Evolutionary conservation across 2,329 filamentous ascomycete genomes (phyloP), one percentile per base, ranked within the genome.

Genomic region (Xylariomycetidae sp.): DNA sequence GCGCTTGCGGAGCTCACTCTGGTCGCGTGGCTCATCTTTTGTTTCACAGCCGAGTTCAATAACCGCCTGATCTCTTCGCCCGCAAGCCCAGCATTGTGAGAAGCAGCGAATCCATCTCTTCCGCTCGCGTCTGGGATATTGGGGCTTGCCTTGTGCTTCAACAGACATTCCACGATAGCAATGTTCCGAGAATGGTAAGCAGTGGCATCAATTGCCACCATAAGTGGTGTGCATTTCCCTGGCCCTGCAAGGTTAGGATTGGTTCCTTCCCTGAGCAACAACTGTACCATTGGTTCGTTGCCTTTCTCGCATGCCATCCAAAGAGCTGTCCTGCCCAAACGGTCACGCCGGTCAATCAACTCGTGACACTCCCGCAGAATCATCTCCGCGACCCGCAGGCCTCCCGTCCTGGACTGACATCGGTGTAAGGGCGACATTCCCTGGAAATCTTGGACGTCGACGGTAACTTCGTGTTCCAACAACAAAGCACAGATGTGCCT

Each of bases 231-330:
- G 15, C 46, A 45, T 9, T 33, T 35, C 14, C 40, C 43, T 3
- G 41, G 44, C 0, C 47, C 49, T 13, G 31, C 34, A 19, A 49
- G 47, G 17, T 57, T 48, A 3, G 52, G 48, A 2, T 47, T 34
- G 3, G 52, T 51, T 2, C 41, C 41, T 19, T 25, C 29, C 2
- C 27, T 28, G 13, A 56, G 32, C 19, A 56, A 27, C 14, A 42
- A 40, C n/a, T 31, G 20, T 4, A 50, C 53, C 54, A 56, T 57
- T 6, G 35, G 38, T 22, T 42, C 35, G 18, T 57, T 57, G 3
- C 50, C 50, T 29, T 46, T 47, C 30, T 56, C 50, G 24, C 47
- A 53, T 2, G 53, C 53, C 40, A 53, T 48, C 25, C 46, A 53
- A 1, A 56, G 41, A 3, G 54, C 51, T 12, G 53, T 56, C 28